Conservation (phyloP, 805 yeast species). For the Ogataea chonburiensis region DNA sequence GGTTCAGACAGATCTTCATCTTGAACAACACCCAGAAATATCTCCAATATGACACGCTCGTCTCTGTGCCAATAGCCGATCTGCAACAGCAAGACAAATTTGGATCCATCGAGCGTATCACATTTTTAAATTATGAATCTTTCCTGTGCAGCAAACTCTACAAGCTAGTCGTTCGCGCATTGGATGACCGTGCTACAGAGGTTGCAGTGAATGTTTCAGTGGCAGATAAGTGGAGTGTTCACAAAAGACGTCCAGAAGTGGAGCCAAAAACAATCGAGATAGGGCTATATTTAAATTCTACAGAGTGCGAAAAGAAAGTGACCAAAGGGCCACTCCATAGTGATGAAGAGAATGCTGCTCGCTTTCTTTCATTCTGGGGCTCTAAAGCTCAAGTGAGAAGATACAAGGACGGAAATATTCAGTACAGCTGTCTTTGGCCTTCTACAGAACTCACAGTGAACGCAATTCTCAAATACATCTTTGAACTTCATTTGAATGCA, state of each 20-base stretch:
- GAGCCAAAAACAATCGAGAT: constrained; percentile 41
- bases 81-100: constrained; percentile 44
- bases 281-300: constrained; percentile 69
- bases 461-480: constrained; percentile 60
- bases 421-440: constrained; percentile 88
- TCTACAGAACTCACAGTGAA: constrained; percentile 60
- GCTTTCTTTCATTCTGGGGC: constrained; percentile 90
- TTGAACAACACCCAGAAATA: constrained; percentile 51
- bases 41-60: constrained; percentile 63
- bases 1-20: constrained; percentile 77
- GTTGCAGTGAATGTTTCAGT: constrained; percentile 33
- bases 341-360: constrained; percentile 54
- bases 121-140: constrained; percentile 67
- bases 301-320: constrained; percentile 74
- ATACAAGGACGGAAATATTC: constrained; percentile 88
- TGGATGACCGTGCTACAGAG: constrained; percentile 48
- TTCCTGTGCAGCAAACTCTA: constrained; percentile 61
- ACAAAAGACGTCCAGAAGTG: constrained; percentile 51
- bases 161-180: constrained; percentile 53
- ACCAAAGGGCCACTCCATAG: constrained; percentile 81
- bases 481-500: constrained; percentile 59
- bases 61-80: constrained; percentile 51
- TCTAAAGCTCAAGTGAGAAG: constrained; percentile 78
- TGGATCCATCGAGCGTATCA: constrained; percentile 69
- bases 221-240: constrained; percentile 37